These are phyloP conservation scores for Aureobasidium sp. DNA, from an alignment of 2,329 filamentous ascomycete genomes.

Conservation along the genomic window DNA sequence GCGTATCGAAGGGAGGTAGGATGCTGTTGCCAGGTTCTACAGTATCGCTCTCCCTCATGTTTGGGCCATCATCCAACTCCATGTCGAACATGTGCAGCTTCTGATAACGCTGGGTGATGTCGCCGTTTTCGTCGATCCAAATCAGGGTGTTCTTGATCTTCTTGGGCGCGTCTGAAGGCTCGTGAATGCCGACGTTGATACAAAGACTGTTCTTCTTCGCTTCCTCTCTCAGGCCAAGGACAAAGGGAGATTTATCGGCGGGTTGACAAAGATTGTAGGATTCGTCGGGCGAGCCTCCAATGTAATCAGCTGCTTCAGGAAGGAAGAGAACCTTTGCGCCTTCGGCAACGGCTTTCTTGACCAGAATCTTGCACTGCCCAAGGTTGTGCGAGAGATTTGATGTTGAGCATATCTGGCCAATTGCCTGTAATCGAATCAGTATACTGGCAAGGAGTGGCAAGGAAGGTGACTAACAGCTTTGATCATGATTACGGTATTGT, in stretches of 20 bases:
- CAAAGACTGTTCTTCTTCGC: slow-evolving; percentile 59
- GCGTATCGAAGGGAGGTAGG: slow-evolving; percentile 62
- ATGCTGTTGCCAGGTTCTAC: slow-evolving; percentile 63
- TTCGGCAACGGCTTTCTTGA: slow-evolving; percentile 64
- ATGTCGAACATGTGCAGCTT: slow-evolving; percentile 89
- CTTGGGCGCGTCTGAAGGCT: slow-evolving; percentile 50
- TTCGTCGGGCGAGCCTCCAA: slow-evolving; percentile 61
- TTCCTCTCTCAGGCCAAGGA: slow-evolving; percentile 63
- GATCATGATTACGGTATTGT: slow-evolving; percentile 20
- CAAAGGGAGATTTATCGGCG: slow-evolving; percentile 61
- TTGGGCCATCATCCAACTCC: slow-evolving; percentile 54
- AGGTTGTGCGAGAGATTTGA: slow-evolving; percentile 72
- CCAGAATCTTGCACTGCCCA: slow-evolving; percentile 64
- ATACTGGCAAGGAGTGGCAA: neutral
- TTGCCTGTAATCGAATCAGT: slow-evolving; percentile 51
- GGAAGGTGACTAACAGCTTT: slow-evolving; percentile 20
- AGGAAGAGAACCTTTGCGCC: slow-evolving; percentile 86
- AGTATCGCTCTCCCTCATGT: slow-evolving; percentile 56
- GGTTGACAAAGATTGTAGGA: slow-evolving; percentile 65
- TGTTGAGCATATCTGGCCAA: slow-evolving; percentile 86
- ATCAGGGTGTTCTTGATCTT: slow-evolving; percentile 58
- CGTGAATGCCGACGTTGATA: slow-evolving; percentile 84
- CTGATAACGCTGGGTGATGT: slow-evolving; percentile 63
- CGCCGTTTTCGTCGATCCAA: slow-evolving; percentile 57
- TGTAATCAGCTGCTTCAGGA: slow-evolving; percentile 88